A percentile compares a stretch with the other conserved stretches of the same genome.
Conservation (phyloP, 148 eudicot genomes). For the Vaccinium macrocarpon region DNA sequence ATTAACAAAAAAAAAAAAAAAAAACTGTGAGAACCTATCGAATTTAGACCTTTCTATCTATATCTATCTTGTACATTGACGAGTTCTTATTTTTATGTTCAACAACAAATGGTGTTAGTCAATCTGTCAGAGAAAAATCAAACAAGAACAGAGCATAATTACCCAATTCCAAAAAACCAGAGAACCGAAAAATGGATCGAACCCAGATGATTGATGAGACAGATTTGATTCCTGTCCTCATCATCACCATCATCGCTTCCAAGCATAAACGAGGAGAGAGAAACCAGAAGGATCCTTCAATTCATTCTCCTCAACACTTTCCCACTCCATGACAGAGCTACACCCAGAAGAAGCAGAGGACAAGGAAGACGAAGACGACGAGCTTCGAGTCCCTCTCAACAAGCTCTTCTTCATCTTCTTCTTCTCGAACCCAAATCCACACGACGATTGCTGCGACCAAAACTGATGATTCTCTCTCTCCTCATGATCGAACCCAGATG, state of each 20-base stretch:
- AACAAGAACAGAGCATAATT: no score
- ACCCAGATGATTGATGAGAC: not conserved
- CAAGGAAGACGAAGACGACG: conserved; percentile 46
- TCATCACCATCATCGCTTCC: conserved; percentile 46
- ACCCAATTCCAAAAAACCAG: not conserved
- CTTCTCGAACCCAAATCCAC: conserved; percentile 57
- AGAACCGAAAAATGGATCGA: not conserved
- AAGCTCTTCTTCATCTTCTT: conserved; percentile 52
- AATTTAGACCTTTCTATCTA: not conserved
- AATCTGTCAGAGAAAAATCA: no score
- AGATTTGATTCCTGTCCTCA: not conserved
- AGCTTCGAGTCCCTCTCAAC: conserved; percentile 42
- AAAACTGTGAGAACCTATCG: not conserved
- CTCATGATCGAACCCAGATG: not conserved
- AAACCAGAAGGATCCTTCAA: conserved; percentile 71
- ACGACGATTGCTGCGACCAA: conserved; percentile 43
- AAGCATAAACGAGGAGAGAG: conserved; percentile 77
- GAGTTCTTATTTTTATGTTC: conserved; percentile 17
- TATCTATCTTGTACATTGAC: not conserved
- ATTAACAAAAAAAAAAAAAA: not conserved
- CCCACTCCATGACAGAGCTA: conserved; percentile 85
- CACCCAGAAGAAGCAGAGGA: conserved; percentile 69
- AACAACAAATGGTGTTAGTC: conserved; percentile 22
- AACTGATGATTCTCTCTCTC: conserved; percentile 3
- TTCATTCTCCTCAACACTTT: conserved; percentile 72